Evolutionary conservation across 495 filamentous ascomycete species (phyloP), one percentile per base, ranked within the genome.

Genomic region (Neurospora sp.): DNA sequence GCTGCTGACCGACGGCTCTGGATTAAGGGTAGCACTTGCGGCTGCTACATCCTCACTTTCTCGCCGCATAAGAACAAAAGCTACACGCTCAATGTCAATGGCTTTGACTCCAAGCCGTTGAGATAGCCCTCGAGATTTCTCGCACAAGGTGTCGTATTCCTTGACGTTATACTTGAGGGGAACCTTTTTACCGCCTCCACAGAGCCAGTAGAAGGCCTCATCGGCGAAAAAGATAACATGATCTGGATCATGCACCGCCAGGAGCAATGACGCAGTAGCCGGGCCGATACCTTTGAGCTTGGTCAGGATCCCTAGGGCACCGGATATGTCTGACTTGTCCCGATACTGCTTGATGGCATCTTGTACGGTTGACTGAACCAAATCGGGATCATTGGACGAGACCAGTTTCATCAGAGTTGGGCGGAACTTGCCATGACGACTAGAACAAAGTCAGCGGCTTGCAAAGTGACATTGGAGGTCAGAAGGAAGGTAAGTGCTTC

Each of bases 151-250:
- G 41, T 80, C 74, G 77, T 93, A 94, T 77, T 93, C 91, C 59
- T 87, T 85, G 35, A 83, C 72, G 69, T 85, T 89, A 80, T 94
- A 94, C 78, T 90, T 90, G 75, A 91, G 84, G 31, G 80, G 75
- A 0, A 73, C 73, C 71, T 79, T 80, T 74, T 84, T 81, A 45
- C 83, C 87, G 59, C 79, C 80, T 75, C 76, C 77, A 78, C 84
- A 87, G 16, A 91, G 76, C 90, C 90, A 94, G 72, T 89, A 84
- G 78, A 87, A 94, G 27, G 88, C 82, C 81, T 94, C 91, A 74
- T 95, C 92, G 38, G 90, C 90, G 81, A 92, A 94, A 79, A 94
- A 95, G 1, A 92, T 88, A 12, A 90, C 83, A 22, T 85, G 81
- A 0, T 82, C 77, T 0, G 85, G 81, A n/a, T 89, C 86, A 70